Base-by-base conservation (phyloP, 2,329 filamentous ascomycete genomes). In the Trichoderma oligosporum region DNA sequence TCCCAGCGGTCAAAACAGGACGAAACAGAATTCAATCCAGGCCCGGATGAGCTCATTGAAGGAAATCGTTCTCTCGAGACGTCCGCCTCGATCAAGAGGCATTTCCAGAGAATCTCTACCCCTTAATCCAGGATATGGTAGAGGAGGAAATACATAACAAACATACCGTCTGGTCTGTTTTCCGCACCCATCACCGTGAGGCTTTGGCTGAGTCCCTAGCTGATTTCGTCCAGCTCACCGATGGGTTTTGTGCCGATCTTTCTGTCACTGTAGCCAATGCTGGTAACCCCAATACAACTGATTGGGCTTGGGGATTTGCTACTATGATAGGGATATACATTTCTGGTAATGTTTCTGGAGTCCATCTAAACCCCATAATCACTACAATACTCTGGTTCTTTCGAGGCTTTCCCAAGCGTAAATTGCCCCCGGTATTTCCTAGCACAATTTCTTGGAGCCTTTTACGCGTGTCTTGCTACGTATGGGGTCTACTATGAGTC, bases 241-340 rank as follows among this genome's bases (percentile, higher is more conserved):
- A 39, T 8, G 47, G 47, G 25, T 51, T 51, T 7, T 51, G 47
- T 25, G 47, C 47, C 22, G 47, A 51, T 8, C 11, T 51, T 51
- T 22, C 47, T 14, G 47, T 51, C 16, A 51, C 47, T 9, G 47
- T 51, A 24, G 47, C 47, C 8, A 51, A 41, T 29, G 47, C 47
- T 7, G 47, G 47, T 9, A 51, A 51, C 14, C 47, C 47, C 16
- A 51, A 51, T 20, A 51, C 47, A 11, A 51, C 47, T 4, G 47
- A 38, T 22, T 51, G 47, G 47, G 47, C 47, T 9, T 51, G 47
- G 47, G 47, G 47, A n/a, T 51, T 51, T 39, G 47, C 47, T 8
- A 51, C 33, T 16, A 51, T 51, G 47, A 51, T 51, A 27, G 47
- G 47, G 9, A 51, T 51, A 25, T 51, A 51, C 35, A 51, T 51